Conservation (phyloP, 768 basidiomycete genomes). For the Suillus clintonianus region DNA sequence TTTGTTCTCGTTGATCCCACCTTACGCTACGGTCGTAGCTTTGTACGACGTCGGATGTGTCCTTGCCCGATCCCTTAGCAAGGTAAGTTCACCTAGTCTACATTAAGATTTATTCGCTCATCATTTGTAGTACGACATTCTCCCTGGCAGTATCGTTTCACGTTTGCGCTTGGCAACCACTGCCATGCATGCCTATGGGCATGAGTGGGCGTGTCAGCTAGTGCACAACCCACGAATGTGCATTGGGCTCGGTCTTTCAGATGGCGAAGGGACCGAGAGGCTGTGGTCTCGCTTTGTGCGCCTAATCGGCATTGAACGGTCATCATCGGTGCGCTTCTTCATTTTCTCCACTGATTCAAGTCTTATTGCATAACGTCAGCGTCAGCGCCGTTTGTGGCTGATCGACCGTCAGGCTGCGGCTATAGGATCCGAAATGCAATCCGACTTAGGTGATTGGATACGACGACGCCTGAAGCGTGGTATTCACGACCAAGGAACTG, state of each 20-base stretch:
- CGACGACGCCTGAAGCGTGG: conserved; percentile 18
- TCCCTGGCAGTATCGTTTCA: conserved; percentile 16
- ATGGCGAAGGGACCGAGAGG: conserved; percentile 31
- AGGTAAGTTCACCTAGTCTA: conserved; percentile 26
- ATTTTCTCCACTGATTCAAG: background rate
- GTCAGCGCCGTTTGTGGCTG: conserved; percentile 30
- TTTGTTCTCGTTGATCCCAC: conserved; percentile 31
- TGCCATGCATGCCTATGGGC: conserved; percentile 42
- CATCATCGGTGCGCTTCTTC: conserved; percentile 31
- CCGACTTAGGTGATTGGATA: conserved; percentile 37
- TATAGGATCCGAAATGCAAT: conserved; percentile 26
- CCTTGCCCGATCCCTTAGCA: conserved; percentile 22
- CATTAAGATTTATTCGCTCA: background rate
- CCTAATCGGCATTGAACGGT: conserved; percentile 35
- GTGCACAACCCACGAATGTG: conserved; percentile 35
- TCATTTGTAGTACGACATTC: conserved; percentile 26
- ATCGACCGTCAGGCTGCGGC: conserved; percentile 32
- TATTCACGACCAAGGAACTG: conserved; percentile 10
- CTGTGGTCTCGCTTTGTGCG: conserved; percentile 37
- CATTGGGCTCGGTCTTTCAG: conserved; percentile 23
- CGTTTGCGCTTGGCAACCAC: conserved; percentile 33
- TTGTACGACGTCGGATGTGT: conserved; percentile 40
- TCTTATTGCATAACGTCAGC: conserved; percentile 12
- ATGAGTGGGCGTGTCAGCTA: conserved; percentile 39
- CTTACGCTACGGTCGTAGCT: conserved; percentile 20